Conservation (phyloP, 441 rosid genomes). For the Sinapis alba region DNA sequence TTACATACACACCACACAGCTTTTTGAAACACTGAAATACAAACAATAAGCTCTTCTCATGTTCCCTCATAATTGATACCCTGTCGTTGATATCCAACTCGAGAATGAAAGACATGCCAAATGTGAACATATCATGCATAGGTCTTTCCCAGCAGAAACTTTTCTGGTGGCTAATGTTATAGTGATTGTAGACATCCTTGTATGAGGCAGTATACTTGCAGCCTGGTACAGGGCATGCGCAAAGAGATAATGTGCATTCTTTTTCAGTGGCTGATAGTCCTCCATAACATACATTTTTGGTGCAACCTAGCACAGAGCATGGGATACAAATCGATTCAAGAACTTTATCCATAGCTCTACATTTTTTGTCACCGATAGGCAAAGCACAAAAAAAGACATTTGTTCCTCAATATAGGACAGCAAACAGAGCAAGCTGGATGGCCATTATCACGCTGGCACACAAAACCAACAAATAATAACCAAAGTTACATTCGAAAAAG, state of each 20-base stretch:
- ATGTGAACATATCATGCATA: background rate
- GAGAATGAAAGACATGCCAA: background rate
- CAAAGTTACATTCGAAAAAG: background rate
- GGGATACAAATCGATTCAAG: background rate
- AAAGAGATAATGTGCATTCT: background rate
- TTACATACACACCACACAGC: background rate
- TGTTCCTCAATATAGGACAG: background rate
- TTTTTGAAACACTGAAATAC: background rate
- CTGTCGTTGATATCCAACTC: background rate
- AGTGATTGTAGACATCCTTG: background rate
- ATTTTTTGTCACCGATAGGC: background rate
- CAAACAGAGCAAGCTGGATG: background rate
- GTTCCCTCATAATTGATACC: background rate
- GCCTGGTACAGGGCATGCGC: background rate
- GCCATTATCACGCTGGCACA: background rate
- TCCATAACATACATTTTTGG: background rate
- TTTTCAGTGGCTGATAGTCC: background rate
- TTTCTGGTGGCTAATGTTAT: background rate
- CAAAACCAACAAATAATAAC: background rate
- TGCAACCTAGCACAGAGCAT: background rate
- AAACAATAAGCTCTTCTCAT: background rate
- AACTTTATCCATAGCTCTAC: background rate
- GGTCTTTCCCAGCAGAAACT: background rate
- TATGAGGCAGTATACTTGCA: background rate
- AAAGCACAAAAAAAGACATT: background rate